A percentile compares a stretch with the other conserved stretches of the same genome.
These are phyloP conservation scores for Heliamphora exappendiculata DNA, from an alignment of 148 eudicot species.

Conservation along the genomic window DNA sequence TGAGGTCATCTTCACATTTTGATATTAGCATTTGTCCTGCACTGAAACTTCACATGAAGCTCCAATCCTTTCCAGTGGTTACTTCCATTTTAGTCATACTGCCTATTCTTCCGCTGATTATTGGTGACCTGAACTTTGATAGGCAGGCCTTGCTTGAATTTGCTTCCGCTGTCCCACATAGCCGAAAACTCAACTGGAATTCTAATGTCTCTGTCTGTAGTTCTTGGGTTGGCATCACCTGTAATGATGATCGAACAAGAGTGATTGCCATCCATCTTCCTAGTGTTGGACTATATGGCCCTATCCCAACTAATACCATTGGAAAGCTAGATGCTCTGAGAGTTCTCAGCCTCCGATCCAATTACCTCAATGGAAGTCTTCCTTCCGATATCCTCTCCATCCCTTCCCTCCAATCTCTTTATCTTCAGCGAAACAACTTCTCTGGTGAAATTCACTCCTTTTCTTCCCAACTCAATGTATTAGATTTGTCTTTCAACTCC, in stretches of 20 bases:
- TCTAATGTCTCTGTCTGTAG: constrained; percentile 39
- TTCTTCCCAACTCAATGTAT: constrained; percentile 36
- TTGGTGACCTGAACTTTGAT: constrained; percentile 66
- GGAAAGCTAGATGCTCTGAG: constrained; percentile 74
- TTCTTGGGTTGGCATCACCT: constrained; percentile 77
- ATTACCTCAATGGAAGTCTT: constrained; percentile 53
- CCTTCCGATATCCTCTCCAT: constrained; percentile 66
- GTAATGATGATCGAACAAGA: constrained; percentile 48
- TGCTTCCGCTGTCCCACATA: constrained; percentile 55
- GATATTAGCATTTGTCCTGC: background rate
- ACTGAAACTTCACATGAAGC: constrained; percentile 31
- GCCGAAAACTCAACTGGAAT: constrained; percentile 67
- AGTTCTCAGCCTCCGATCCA: constrained; percentile 69
- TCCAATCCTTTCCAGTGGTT: constrained; percentile 19
- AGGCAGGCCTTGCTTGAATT: constrained; percentile 65
- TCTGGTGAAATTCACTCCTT: constrained; percentile 56
- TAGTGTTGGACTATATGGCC: constrained; percentile 62
- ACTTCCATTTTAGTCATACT: constrained; percentile 24
- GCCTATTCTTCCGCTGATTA: constrained; percentile 19
- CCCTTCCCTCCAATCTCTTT: constrained; percentile 56
- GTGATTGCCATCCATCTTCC: constrained; percentile 70
- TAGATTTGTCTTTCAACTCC: constrained; percentile 71
- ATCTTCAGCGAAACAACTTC: constrained; percentile 71
- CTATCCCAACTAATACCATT: constrained; percentile 54
- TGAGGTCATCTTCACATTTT: background rate